Evolutionary conservation across 441 rosid genomes (phyloP).

Genomic region (Pelargonium myrrhifolium): DNA sequence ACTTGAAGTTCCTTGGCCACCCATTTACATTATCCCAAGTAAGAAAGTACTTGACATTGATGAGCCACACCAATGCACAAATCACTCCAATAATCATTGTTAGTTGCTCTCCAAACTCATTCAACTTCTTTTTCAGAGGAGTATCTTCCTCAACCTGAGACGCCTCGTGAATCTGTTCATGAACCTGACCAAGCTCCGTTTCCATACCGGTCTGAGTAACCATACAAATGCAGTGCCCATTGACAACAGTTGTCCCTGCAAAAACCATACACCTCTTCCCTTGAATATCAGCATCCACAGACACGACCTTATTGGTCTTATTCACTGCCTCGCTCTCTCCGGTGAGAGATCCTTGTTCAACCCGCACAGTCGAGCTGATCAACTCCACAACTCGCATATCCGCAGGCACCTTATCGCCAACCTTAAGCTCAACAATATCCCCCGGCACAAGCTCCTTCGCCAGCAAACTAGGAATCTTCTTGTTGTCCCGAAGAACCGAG

Average conservation of each 20-base stretch:
- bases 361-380: constrained; percentile 39
- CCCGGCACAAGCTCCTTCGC: constrained; percentile 39
- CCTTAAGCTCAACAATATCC: constrained; percentile 39
- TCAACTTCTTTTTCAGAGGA: constrained; percentile 39
- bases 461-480: constrained; percentile 21
- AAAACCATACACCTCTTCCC: constrained; percentile 40
- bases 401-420: constrained; percentile 41
- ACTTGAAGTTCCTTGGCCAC: constrained; percentile 38
- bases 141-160: constrained; percentile 41
- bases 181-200: constrained; percentile 42
- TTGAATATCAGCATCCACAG: constrained; percentile 32
- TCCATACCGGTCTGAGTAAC: constrained; percentile 40
- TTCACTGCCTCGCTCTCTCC: constrained; percentile 47
- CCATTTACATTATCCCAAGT: constrained; percentile 38
- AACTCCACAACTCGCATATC: constrained; percentile 38
- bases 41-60: constrained; percentile 18
- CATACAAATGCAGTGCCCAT: constrained; percentile 36
- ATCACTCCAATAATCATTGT: constrained; percentile 1
- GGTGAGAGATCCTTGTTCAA: constrained; percentile 41
- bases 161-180: constrained; percentile 33
- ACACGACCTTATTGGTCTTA: constrained; percentile 28
- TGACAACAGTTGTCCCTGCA: constrained; percentile 44
- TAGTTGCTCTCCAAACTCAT: constrained; percentile 1
- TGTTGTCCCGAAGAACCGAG: constrained; percentile 32
- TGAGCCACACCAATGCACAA: constrained; percentile 11